Conservation (phyloP, 441 rosid genomes). For the Hura crepitans region DNA sequence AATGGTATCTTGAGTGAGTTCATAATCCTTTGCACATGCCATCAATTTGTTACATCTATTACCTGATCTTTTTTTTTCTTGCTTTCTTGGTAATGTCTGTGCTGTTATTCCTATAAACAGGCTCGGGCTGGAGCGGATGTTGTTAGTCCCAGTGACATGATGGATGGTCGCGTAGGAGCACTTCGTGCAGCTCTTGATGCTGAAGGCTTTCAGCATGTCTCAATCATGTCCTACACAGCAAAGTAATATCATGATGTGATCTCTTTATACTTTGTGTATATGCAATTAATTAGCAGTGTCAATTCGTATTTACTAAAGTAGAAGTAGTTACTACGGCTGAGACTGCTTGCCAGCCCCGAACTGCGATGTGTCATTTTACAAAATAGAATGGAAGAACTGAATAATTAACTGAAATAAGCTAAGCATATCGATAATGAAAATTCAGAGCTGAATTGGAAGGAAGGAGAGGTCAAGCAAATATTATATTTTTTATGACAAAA, state of each 20-base stretch:
- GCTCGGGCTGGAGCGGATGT: slow-evolving; percentile 99
- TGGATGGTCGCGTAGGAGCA: slow-evolving; percentile 98
- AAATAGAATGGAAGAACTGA: too few species aligned
- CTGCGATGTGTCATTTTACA: not conserved
- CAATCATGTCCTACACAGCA: slow-evolving; percentile 97
- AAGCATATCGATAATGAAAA: too few species aligned
- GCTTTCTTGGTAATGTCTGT: slow-evolving; percentile 13
- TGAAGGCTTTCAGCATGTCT: slow-evolving; percentile 87
- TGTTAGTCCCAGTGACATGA: slow-evolving; percentile 98
- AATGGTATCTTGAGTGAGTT: slow-evolving; percentile 11
- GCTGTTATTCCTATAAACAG: slow-evolving; percentile 33
- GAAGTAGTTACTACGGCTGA: not conserved
- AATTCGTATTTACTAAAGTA: not conserved
- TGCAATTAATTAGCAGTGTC: not conserved
- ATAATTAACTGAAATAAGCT: too few species aligned
- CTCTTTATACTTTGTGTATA: not conserved
- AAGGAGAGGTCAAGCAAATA: not conserved
- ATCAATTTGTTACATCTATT: slow-evolving; percentile 1
- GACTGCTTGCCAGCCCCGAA: not conserved
- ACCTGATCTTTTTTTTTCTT: slow-evolving; percentile 4
- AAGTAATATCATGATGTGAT: slow-evolving; percentile 45
- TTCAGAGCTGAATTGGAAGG: not conserved
- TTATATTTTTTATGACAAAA: not conserved
- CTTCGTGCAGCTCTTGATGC: slow-evolving; percentile 88
- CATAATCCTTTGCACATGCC: not conserved